These are phyloP conservation scores for Urochloa ruziziensis DNA, from an alignment of 176 grass and related monocot genomes.

Conservation along the genomic window DNA sequence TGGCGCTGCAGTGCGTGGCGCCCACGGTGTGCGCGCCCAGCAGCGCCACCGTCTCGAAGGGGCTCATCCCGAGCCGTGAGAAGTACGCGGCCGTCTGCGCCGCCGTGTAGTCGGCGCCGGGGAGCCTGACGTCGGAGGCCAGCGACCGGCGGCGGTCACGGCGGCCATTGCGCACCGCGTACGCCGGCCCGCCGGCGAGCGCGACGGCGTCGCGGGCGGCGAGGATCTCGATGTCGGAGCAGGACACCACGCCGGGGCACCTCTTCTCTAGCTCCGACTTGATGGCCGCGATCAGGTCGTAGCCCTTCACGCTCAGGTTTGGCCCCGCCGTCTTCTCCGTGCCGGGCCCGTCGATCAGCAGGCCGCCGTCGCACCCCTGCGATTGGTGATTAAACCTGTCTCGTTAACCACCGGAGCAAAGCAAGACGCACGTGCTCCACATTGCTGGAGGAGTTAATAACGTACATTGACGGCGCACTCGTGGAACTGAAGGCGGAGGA, in stretches of 20 bases:
- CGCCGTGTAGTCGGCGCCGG: slow-evolving; percentile 13
- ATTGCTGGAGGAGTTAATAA: no score
- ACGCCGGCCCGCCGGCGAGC: slow-evolving; percentile 28
- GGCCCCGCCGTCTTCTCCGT: slow-evolving; percentile 48
- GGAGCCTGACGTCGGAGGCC: slow-evolving; percentile 24
- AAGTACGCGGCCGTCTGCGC: slow-evolving; percentile 24
- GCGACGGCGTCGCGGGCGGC: slow-evolving; percentile 39
- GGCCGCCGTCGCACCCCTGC: slow-evolving; percentile 50
- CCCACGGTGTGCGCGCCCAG: slow-evolving; percentile 55
- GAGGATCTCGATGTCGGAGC: slow-evolving; percentile 44
- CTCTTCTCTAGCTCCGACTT: slow-evolving; percentile 31
- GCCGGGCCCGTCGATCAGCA: slow-evolving; percentile 39
- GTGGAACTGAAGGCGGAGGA: slow-evolving; percentile 61
- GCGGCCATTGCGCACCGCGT: slow-evolving; percentile 42
- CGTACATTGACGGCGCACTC: slow-evolving; percentile 42
- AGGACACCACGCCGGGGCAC: slow-evolving; percentile 38
- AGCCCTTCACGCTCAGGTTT: slow-evolving; percentile 48
- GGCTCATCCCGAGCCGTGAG: slow-evolving; percentile 9
- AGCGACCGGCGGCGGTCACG: slow-evolving; percentile 19
- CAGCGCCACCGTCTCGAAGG: slow-evolving; percentile 42
- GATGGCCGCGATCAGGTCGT: slow-evolving; percentile 32
- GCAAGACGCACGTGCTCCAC: no score
- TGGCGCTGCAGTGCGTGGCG: slow-evolving; percentile 36
- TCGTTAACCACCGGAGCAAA: no score
- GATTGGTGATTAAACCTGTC: no score